Base-by-base conservation (phyloP, 2,329 filamentous ascomycete genomes). In the Calonectria naviculata region DNA sequence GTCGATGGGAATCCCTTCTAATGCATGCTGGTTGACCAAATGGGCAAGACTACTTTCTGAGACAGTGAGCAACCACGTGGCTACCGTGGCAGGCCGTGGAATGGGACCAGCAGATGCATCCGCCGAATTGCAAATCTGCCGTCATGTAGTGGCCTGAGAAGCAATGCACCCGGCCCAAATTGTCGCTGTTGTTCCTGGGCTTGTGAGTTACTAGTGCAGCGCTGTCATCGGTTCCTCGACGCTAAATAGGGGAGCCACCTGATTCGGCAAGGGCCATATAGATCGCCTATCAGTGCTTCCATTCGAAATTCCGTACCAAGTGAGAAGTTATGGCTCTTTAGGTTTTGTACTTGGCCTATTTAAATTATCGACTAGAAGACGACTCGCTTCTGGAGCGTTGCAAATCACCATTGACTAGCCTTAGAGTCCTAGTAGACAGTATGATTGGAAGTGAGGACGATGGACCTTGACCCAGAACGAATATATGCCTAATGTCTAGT, bases 1-100 rank as follows among this genome's bases (percentile, higher is more conserved):
- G 49, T 19, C 19, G 19, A 34, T 29, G 49, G 49, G 49, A 31
- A 54, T 31, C 28, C 49, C 28, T 54, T 31, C 49, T 31, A 54
- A 54, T 54, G 49, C 49, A 54, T 54, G 49, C 49, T 54, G 49
- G 49, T 54, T 29, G 49, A 54, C 29, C 49, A 21, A 54, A 54
- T 54, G 28, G 49, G 49, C 49, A 54, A 54, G 29, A 54, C 49
- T 34, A 54, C 8, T n/a, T 34, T 54, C 49, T 34, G 49, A 54
- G 49, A 54, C 49, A 54, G 34, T 19, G 28, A 54, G 34, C 29
- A 54, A 54, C 49, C 49, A 54, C 49, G 49, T 54, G 49, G 49
- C 34, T 34, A 29, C 31, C 49, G 26, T 31, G 29, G 49, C 7
- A 34, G 49, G 49, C 29, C 9, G 34, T 28, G 10, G 10, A 31